phyloP scores from a whole-genome alignment of 257 asterid species.

The Henckelia pumila region DNA sequence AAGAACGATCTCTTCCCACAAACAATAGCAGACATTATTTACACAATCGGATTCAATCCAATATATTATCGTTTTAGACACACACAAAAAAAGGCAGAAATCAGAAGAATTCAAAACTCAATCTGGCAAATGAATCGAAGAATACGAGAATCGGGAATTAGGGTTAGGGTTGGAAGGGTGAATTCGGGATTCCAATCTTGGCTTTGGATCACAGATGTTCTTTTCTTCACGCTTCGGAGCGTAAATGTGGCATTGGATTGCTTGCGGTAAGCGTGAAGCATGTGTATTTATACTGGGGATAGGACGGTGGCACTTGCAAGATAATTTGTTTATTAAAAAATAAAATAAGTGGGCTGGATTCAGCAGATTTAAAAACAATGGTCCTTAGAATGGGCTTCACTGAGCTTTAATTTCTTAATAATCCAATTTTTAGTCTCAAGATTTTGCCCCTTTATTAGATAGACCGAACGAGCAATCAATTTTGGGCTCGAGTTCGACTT shows the following conservation, averaged over 20 bases:
- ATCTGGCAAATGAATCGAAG: not conserved
- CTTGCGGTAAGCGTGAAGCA: not conserved
- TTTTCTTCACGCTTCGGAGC: not conserved
- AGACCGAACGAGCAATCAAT: too few species aligned
- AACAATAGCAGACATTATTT: constrained; percentile 73
- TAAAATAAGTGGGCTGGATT: too few species aligned
- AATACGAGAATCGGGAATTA: constrained; percentile 9
- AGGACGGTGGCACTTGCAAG: too few species aligned
- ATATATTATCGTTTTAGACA: not conserved
- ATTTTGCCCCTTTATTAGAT: too few species aligned
- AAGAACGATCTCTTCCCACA: constrained; percentile 84
- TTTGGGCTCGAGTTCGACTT: too few species aligned
- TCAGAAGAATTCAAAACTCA: not conserved
- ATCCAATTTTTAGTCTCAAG: too few species aligned
- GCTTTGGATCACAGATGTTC: constrained; percentile 23
- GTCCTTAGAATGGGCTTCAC: too few species aligned
- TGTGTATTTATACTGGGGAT: not conserved
- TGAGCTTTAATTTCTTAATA: too few species aligned
- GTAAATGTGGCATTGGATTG: not conserved
- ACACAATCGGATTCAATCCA: constrained; percentile 17
- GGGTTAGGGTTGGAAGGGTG: constrained; percentile 28
- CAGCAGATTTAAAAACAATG: too few species aligned
- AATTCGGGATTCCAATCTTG: constrained; percentile 38
- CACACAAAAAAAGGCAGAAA: not conserved
- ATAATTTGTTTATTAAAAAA: too few species aligned